A percentile compares a stretch with the other conserved stretches of the same genome.
phyloP scores from a whole-genome alignment of 2,329 filamentous ascomycete genomes.

The Sporothrix schenckii region DNA sequence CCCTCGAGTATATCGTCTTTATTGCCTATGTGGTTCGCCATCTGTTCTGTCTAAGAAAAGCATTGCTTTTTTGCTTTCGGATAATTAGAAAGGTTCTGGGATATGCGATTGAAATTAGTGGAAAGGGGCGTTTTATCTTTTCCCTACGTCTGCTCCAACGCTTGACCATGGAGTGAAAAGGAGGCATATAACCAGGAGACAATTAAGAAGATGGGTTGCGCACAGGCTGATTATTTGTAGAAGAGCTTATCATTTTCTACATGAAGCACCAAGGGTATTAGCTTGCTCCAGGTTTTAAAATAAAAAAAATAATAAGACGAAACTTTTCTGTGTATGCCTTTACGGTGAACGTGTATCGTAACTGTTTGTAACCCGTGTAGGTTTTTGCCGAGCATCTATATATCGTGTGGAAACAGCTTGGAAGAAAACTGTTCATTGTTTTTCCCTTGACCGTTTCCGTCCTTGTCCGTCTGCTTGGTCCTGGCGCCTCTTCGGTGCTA shows the following conservation, averaged over 20 bases:
- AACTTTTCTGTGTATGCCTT: too few species aligned
- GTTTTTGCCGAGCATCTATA: too few species aligned
- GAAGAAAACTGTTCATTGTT: too few species aligned
- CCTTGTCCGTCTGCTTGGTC: neutral
- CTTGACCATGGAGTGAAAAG: neutral
- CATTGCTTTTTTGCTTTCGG: slow-evolving; percentile 1
- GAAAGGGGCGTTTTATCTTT: slow-evolving; percentile 9
- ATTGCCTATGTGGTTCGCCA: neutral
- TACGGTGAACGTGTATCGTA: neutral
- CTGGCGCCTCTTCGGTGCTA: neutral
- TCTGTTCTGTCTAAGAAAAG: slow-evolving; percentile 1
- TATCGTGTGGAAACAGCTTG: neutral
- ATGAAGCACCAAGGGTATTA: slow-evolving; percentile 12
- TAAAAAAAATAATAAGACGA: too few species aligned
- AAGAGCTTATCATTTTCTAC: neutral
- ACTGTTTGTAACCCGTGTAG: too few species aligned
- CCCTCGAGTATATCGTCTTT: neutral
- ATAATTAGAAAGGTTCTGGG: slow-evolving; percentile 11
- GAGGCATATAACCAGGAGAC: neutral
- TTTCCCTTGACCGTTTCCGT: neutral
- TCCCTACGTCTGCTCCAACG: neutral
- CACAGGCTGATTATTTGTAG: neutral
- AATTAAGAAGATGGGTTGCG: neutral
- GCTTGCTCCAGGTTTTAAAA: neutral
- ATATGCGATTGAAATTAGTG: neutral